Evolutionary conservation across 208 protist genomes (phyloP).

Genomic region (Blechomonas ayalai): DNA sequence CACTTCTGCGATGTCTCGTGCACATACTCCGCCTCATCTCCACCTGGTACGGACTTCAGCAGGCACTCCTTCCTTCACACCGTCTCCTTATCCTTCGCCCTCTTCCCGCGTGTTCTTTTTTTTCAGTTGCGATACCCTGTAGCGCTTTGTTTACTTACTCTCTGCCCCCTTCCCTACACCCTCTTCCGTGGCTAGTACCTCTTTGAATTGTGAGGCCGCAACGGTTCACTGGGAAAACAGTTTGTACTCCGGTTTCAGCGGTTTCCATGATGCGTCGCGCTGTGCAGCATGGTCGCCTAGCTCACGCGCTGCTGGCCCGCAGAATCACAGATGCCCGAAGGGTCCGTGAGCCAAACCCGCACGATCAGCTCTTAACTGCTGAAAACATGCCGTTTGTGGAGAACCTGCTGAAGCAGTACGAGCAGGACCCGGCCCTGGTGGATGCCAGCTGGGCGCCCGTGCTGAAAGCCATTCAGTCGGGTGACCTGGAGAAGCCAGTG

Average conservation of each 20-base stretch:
- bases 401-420: slow-evolving; percentile 66
- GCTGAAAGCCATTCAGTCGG: slow-evolving; percentile 58
- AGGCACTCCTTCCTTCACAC: no score
- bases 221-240: no score
- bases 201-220: no score
- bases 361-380: slow-evolving; percentile 62
- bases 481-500: slow-evolving; percentile 38
- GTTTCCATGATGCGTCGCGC: slow-evolving; percentile 75
- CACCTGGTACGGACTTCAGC: no score
- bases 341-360: slow-evolving; percentile 64
- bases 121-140: background rate
- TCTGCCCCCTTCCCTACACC: background rate
- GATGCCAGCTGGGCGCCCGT: slow-evolving; percentile 76
- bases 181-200: no score
- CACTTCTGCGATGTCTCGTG: no score
- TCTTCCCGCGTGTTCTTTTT: background rate
- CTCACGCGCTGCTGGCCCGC: slow-evolving; percentile 12
- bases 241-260: no score
- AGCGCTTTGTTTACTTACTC: background rate
- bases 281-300: slow-evolving; percentile 4
- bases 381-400: slow-evolving; percentile 80
- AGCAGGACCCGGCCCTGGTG: slow-evolving; percentile 58
- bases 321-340: slow-evolving; percentile 69
- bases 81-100: slow-evolving; percentile 1
- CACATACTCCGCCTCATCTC: no score